phyloP scores from a whole-genome alignment of 768 basidiomycete species.

The Amanita exitialis region DNA sequence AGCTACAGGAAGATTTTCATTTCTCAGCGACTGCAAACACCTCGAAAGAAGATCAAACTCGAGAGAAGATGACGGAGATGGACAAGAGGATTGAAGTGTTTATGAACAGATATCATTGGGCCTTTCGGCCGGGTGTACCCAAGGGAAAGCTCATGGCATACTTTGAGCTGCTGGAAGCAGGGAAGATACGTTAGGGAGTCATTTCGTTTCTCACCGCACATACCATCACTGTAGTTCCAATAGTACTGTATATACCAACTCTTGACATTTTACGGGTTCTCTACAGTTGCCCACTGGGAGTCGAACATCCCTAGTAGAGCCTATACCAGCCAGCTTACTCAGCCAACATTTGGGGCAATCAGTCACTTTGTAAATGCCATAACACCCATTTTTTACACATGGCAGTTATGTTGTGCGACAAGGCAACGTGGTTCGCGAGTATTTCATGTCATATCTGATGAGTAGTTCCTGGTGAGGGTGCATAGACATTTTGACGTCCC shows the following conservation, averaged over 20 bases:
- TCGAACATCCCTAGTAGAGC: no score
- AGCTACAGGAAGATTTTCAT: conserved; percentile 1
- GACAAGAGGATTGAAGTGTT: conserved; percentile 2
- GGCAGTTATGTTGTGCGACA: no score
- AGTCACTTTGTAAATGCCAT: no score
- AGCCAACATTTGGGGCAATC: no score
- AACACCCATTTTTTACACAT: neutral
- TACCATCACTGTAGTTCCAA: neutral
- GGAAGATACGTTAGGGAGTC: conserved; percentile 3
- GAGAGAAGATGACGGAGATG: conserved; percentile 4
- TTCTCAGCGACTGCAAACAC: neutral
- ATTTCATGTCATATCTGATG: no score
- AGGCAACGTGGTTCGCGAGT: no score
- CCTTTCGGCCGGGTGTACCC: conserved; percentile 1
- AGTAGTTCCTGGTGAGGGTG: no score
- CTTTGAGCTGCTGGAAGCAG: conserved; percentile 2
- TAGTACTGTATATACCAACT: neutral
- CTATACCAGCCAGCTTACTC: no score
- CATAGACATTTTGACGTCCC: no score
- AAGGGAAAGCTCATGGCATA: conserved; percentile 3
- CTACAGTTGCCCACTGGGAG: neutral
- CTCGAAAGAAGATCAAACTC: conserved; percentile 1
- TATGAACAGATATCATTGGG: conserved; percentile 4
- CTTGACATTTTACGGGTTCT: neutral
- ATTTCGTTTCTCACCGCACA: neutral